phyloP scores from a whole-genome alignment of 345 rosid genomes.

The Tarenaya hassleriana region DNA sequence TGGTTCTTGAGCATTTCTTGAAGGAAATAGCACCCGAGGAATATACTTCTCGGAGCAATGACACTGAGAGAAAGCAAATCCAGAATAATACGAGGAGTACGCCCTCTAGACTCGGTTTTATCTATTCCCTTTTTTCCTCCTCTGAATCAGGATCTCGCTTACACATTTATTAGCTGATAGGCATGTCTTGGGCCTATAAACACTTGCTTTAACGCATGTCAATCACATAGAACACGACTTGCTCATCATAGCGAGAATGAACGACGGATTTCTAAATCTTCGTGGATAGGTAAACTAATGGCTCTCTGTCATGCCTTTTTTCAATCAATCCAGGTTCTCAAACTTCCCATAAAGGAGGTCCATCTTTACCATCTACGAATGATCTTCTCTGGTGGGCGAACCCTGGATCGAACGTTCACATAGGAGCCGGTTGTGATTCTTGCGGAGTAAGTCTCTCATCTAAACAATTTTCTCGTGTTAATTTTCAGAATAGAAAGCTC shows the following conservation, averaged over 20 bases:
- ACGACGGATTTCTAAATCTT: too few relatives aligned
- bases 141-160: too few relatives aligned
- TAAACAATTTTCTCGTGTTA: not conserved
- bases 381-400: slow-evolving; percentile 23
- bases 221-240: too few relatives aligned
- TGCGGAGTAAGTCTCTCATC: slow-evolving; percentile 42
- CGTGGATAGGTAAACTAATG: too few relatives aligned
- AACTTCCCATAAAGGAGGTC: slow-evolving; percentile 20
- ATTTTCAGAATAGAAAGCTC: not conserved
- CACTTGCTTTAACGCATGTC: too few relatives aligned
- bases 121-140: too few relatives aligned
- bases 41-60: slow-evolving; percentile 46
- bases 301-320: too few relatives aligned
- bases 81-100: slow-evolving; percentile 28
- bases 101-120: slow-evolving; percentile 4
- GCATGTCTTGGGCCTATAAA: too few relatives aligned
- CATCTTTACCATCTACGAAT: slow-evolving; percentile 13
- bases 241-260: too few relatives aligned
- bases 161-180: too few relatives aligned
- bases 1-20: slow-evolving; percentile 55
- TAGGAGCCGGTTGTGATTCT: slow-evolving; percentile 58
- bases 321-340: slow-evolving; percentile 27
- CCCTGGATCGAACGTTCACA: slow-evolving; percentile 31
- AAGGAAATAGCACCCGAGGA: slow-evolving; percentile 47
- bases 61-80: slow-evolving; percentile 27